These are phyloP conservation scores for Globisporangium irregulare DNA, from an alignment of 352 stramenopile species.

Conservation along the genomic window DNA sequence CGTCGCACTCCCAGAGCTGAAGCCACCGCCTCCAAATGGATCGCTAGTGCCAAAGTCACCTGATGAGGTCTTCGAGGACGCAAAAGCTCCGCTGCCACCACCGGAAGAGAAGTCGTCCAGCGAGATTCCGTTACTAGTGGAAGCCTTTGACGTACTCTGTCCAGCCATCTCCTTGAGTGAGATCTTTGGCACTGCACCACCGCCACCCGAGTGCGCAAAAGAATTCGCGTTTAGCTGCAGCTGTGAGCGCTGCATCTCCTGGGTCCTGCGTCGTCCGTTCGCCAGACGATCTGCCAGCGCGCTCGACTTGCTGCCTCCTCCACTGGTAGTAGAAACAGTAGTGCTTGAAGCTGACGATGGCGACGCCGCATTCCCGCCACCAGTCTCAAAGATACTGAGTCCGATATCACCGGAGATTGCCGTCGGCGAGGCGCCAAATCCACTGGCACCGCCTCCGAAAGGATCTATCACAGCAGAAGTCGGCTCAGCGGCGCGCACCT, in stretches of 20 bases:
- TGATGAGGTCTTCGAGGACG: background rate
- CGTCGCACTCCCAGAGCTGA: conserved; percentile 13
- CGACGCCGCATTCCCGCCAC: background rate
- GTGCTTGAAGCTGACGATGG: conserved; percentile 20
- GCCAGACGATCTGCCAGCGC: conserved; percentile 60
- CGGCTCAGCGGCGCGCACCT: conserved; percentile 20
- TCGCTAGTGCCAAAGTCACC: conserved; percentile 20
- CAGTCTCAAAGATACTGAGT: conserved; percentile 21
- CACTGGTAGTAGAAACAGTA: conserved; percentile 6
- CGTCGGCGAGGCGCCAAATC: conserved; percentile 9
- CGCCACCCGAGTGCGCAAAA: conserved; percentile 30
- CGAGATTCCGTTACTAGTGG: conserved; percentile 18
- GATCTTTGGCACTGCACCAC: conserved; percentile 30
- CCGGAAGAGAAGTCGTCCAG: conserved; percentile 55
- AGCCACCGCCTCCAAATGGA: conserved; percentile 16
- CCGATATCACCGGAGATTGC: conserved; percentile 9
- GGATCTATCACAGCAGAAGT: conserved; percentile 23
- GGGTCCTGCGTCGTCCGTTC: conserved; percentile 63
- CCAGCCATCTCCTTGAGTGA: conserved; percentile 59
- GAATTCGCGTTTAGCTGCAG: conserved; percentile 57
- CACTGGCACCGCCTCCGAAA: conserved; percentile 22
- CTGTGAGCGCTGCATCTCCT: conserved; percentile 61
- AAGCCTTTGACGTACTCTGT: background rate
- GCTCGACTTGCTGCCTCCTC: conserved; percentile 42
- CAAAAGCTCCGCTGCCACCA: conserved; percentile 12